Conservation (phyloP, 73 alveolate species). For the Tetrahymena borealis region DNA sequence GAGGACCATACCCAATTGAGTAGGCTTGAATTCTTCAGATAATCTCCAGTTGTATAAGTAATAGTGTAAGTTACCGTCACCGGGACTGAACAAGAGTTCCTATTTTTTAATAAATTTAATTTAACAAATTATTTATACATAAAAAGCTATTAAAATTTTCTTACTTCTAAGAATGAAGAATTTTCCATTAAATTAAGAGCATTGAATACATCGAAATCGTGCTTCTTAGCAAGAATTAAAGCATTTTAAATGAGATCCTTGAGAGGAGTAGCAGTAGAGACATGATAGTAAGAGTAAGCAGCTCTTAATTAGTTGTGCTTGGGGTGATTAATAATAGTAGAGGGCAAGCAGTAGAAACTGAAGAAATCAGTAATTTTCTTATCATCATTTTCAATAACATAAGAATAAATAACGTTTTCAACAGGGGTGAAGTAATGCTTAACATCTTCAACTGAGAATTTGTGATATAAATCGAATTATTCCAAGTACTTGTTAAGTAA, state of each 20-base stretch:
- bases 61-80: slow-evolving; percentile 91
- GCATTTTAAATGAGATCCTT: slow-evolving; percentile 77
- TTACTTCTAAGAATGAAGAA: slow-evolving; percentile 52
- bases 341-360: slow-evolving; percentile 87
- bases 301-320: slow-evolving; percentile 67
- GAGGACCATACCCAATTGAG: slow-evolving; percentile 36
- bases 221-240: slow-evolving; percentile 79
- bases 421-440: slow-evolving; percentile 77
- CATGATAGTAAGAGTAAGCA: slow-evolving; percentile 83
- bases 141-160: not conserved
- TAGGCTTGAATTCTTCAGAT: slow-evolving; percentile 11
- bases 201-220: slow-evolving; percentile 95
- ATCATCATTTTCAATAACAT: slow-evolving; percentile 85
- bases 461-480: slow-evolving; percentile 51
- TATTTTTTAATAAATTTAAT: slow-evolving; percentile 8
- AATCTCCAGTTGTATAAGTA: slow-evolving; percentile 90
- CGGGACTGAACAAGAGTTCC: slow-evolving; percentile 57
- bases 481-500: slow-evolving; percentile 59
- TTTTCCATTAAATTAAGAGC: slow-evolving; percentile 95
- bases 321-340: slow-evolving; percentile 79
- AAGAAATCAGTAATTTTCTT: slow-evolving; percentile 92
- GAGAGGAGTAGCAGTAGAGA: slow-evolving; percentile 65
- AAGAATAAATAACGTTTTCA: slow-evolving; percentile 76
- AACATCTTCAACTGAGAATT: slow-evolving; percentile 69
- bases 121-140: too few relatives aligned